phyloP scores from a whole-genome alignment of 352 stramenopile species.

The Globisporangium yorkense region DNA sequence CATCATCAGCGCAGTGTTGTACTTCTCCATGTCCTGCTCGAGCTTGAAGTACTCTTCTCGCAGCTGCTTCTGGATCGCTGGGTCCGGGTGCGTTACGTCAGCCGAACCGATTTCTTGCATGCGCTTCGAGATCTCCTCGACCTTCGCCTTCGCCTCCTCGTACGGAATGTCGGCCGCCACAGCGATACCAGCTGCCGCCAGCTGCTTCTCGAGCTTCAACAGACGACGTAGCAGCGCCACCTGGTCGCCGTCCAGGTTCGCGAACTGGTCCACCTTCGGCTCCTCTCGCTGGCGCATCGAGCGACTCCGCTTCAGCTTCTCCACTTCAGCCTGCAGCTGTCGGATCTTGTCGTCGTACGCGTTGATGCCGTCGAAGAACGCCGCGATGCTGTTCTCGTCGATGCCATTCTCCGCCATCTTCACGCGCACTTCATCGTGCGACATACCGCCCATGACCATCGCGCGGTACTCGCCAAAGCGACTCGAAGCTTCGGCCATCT shows the following conservation, averaged over 20 bases:
- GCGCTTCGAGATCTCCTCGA: slow-evolving; percentile 85
- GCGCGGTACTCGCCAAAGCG: slow-evolving; percentile 56
- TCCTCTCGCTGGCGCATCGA: slow-evolving; percentile 47
- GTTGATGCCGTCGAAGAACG: slow-evolving; percentile 83
- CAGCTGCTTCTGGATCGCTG: slow-evolving; percentile 73
- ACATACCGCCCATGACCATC: slow-evolving; percentile 69
- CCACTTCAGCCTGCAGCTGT: slow-evolving; percentile 71
- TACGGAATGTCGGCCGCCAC: slow-evolving; percentile 92
- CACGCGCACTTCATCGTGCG: slow-evolving; percentile 60
- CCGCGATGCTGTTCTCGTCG: slow-evolving; percentile 61
- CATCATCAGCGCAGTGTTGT: slow-evolving; percentile 89
- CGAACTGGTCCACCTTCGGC: slow-evolving; percentile 56
- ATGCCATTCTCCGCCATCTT: slow-evolving; percentile 77
- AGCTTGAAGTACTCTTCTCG: slow-evolving; percentile 91
- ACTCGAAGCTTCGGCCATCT: slow-evolving; percentile 33
- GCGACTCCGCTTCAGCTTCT: slow-evolving; percentile 70
- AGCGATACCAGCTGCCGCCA: slow-evolving; percentile 80
- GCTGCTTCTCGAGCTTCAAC: slow-evolving; percentile 79
- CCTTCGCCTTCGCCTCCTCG: slow-evolving; percentile 88
- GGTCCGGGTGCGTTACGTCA: slow-evolving; percentile 84
- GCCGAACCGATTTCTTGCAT: slow-evolving; percentile 91
- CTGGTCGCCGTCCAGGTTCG: slow-evolving; percentile 71
- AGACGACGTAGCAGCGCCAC: slow-evolving; percentile 72
- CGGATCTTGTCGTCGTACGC: slow-evolving; percentile 82
- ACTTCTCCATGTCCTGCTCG: slow-evolving; percentile 93